Evolutionary conservation across 805 yeast genomes (phyloP).

Genomic region (Starmerella khaoyaiensis): DNA sequence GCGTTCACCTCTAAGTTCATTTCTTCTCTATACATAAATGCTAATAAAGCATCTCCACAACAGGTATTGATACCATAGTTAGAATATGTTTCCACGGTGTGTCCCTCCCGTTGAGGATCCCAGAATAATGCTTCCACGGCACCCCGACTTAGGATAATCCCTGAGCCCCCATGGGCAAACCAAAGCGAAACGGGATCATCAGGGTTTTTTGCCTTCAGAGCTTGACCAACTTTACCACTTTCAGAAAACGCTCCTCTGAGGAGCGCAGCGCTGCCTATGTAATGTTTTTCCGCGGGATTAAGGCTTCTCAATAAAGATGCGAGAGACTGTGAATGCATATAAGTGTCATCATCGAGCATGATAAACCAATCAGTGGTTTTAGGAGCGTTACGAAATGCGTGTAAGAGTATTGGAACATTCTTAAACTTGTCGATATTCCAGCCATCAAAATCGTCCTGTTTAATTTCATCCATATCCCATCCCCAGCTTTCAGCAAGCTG

Average conservation of each 20-base stretch:
- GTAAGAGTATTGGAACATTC: conserved; percentile 29
- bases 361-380: conserved; percentile 28
- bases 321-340: conserved; percentile 23
- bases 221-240: conserved; percentile 4
- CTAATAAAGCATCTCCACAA: conserved; percentile 31
- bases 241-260: conserved; percentile 6
- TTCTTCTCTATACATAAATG: conserved; percentile 22
- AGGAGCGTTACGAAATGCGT: conserved; percentile 27
- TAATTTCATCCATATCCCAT: conserved; percentile 15
- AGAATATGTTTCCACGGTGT: conserved; percentile 18
- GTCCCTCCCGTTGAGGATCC: conserved; percentile 19
- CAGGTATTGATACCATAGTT: conserved; percentile 21
- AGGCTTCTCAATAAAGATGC: conserved; percentile 21
- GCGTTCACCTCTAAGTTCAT: conserved; percentile 14
- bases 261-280: conserved; percentile 23
- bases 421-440: conserved; percentile 31
- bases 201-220: conserved; percentile 1
- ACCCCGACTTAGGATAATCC: conserved; percentile 27
- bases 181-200: conserved; percentile 13
- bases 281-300: conserved; percentile 24
- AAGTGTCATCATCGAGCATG: conserved; percentile 30
- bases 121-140: conserved; percentile 25
- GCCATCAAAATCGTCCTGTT: conserved; percentile 15
- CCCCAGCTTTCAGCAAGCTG: conserved; percentile 15
- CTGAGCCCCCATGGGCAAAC: conserved; percentile 33